A percentile compares a stretch with the other conserved stretches of the same genome.
Conservation (phyloP, 257 asterid species). For the Ballota nigra region DNA sequence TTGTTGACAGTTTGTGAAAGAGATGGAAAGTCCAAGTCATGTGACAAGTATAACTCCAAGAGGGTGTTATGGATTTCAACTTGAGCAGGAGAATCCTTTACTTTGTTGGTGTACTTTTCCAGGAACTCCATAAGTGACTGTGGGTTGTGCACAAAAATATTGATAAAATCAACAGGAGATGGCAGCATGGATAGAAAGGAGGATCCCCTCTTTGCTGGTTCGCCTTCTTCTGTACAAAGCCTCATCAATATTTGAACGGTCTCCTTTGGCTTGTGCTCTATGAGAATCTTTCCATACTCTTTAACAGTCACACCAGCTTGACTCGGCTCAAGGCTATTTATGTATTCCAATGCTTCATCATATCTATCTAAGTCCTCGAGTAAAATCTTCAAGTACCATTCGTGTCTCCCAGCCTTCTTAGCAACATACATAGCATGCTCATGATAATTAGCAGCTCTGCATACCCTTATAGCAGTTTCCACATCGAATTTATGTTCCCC, state of each 20-base stretch:
- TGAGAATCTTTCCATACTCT: constrained; percentile 90
- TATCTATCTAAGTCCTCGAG: constrained; percentile 92
- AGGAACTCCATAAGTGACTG: constrained; percentile 91
- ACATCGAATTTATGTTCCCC: constrained; percentile 89
- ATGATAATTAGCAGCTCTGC: constrained; percentile 95
- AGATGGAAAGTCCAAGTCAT: constrained; percentile 75
- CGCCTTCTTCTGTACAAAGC: constrained; percentile 93
- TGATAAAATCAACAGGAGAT: constrained; percentile 96
- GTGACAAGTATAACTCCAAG: constrained; percentile 80
- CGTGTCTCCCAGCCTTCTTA: constrained; percentile 92
- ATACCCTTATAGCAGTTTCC: constrained; percentile 94
- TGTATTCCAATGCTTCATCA: constrained; percentile 89
- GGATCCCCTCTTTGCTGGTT: constrained; percentile 46
- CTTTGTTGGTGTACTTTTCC: constrained; percentile 70
- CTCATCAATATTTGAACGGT: constrained; percentile 81
- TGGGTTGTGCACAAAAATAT: constrained; percentile 77
- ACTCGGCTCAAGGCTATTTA: constrained; percentile 85
- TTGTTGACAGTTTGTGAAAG: constrained; percentile 46
- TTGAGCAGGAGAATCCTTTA: constrained; percentile 96
- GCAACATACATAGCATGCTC: constrained; percentile 99
- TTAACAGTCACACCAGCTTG: constrained; percentile 94
- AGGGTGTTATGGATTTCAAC: constrained; percentile 90
- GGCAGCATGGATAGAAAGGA: constrained; percentile 86
- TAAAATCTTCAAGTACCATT: constrained; percentile 88
- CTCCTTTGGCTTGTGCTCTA: constrained; percentile 88